These are phyloP conservation scores for Musa acuminata DNA, from an alignment of 176 grass and related monocot species.

Conservation along the genomic window DNA sequence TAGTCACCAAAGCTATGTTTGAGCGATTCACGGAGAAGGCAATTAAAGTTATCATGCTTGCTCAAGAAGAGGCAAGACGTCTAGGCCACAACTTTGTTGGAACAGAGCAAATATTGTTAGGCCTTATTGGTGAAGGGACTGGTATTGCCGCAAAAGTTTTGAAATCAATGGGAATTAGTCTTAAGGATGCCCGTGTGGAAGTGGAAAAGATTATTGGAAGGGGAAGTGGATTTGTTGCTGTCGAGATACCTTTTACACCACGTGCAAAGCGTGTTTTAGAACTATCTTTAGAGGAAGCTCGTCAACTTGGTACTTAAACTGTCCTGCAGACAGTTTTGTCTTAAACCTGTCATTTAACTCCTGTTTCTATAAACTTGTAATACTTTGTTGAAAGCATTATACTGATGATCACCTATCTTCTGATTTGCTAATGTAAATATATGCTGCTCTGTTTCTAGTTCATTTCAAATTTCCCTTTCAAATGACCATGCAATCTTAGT, in stretches of 20 bases:
- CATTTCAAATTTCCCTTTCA: no score
- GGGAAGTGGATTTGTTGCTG: slow-evolving; percentile 90
- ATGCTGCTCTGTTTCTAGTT: no score
- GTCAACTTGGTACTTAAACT: slow-evolving; percentile 50
- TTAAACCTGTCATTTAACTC: no score
- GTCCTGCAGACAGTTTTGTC: no score
- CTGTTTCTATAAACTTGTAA: no score
- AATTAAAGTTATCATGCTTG: slow-evolving; percentile 95
- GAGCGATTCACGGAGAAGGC: slow-evolving; percentile 86
- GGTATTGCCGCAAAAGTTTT: slow-evolving; percentile 92
- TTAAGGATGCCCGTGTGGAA: slow-evolving; percentile 86
- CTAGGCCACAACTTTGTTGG: slow-evolving; percentile 95
- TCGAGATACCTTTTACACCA: slow-evolving; percentile 94
- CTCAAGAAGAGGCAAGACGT: slow-evolving; percentile 85
- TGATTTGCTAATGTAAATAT: no score
- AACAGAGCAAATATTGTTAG: slow-evolving; percentile 84
- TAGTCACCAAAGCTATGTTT: slow-evolving; percentile 68
- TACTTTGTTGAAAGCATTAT: no score
- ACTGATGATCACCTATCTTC: no score
- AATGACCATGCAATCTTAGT: no score
- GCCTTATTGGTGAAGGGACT: slow-evolving; percentile 84
- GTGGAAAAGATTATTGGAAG: slow-evolving; percentile 95
- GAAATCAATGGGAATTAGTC: slow-evolving; percentile 90
- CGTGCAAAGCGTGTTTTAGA: slow-evolving; percentile 89
- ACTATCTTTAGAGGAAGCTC: slow-evolving; percentile 82